phyloP scores from a whole-genome alignment of 805 yeast genomes.

The Candida incommunis region DNA sequence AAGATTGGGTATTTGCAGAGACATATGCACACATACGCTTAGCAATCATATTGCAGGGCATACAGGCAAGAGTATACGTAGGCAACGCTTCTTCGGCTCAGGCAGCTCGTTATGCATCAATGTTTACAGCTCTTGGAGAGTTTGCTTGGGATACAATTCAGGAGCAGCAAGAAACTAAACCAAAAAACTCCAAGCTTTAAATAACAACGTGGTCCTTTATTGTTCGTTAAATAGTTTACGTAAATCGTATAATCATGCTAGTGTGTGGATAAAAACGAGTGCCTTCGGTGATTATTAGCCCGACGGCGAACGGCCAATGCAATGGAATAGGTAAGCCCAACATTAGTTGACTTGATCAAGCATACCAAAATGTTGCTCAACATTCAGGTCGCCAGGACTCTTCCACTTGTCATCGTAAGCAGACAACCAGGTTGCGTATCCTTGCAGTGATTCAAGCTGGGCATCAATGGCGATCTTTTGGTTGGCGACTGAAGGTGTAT shows the following conservation, averaged over 20 bases:
- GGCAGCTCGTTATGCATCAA: conserved; percentile 28
- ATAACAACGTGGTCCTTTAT: no score
- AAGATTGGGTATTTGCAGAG: conserved; percentile 36
- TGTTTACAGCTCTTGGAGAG: conserved; percentile 19
- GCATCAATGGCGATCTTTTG: conserved; percentile 55
- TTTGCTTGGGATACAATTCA: conserved; percentile 16
- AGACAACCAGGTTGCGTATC: conserved; percentile 52
- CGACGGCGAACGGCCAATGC: background rate
- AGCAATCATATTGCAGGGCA: conserved; percentile 47
- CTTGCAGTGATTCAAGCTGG: conserved; percentile 39
- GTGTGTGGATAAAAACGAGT: conserved; percentile 1
- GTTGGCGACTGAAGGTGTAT: conserved; percentile 56
- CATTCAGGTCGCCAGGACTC: conserved; percentile 63
- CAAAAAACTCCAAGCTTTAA: no score
- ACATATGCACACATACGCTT: conserved; percentile 43
- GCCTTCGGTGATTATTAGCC: background rate
- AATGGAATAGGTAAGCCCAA: background rate
- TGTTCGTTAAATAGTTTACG: background rate
- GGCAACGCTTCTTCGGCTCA: conserved; percentile 42
- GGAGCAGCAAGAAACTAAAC: background rate
- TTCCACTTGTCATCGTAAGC: conserved; percentile 86
- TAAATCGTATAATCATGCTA: background rate
- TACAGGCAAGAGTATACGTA: conserved; percentile 36
- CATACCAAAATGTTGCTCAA: conserved; percentile 77
- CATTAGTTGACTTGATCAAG: conserved; percentile 16